A percentile compares a stretch with the other conserved stretches of the same genome.
Evolutionary conservation across 2,329 filamentous ascomycete species (phyloP).

Genomic region (Helotiales sp.): DNA sequence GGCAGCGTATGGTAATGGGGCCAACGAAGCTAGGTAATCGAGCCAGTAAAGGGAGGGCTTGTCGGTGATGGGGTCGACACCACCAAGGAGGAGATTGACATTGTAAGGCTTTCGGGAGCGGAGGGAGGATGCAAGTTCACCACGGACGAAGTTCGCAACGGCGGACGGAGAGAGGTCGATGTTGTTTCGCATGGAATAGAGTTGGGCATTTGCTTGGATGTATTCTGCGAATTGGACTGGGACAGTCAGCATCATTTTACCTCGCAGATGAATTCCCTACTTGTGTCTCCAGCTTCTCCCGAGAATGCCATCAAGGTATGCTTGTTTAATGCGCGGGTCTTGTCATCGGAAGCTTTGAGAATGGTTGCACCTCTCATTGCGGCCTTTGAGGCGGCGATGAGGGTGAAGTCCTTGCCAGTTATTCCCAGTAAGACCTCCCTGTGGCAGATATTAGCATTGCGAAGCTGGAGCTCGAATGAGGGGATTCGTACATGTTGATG

Average conservation of each 20-base stretch:
- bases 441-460: conserved; percentile 20
- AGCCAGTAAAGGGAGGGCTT: conserved; percentile 96
- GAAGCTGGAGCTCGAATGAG: background rate
- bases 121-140: conserved; percentile 87
- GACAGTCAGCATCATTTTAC: conserved; percentile 11
- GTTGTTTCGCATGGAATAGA: conserved; percentile 98
- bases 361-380: conserved; percentile 97
- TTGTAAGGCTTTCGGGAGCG: conserved; percentile 93
- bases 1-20: conserved; percentile 88
- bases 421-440: conserved; percentile 99
- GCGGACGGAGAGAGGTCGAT: conserved; percentile 87
- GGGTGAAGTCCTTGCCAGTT: conserved; percentile 98
- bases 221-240: conserved; percentile 98
- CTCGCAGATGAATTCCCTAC: conserved; percentile 47
- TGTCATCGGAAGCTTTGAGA: conserved; percentile 94
- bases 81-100: conserved; percentile 93
- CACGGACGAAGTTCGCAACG: conserved; percentile 89
- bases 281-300: conserved; percentile 93
- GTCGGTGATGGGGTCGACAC: conserved; percentile 87
- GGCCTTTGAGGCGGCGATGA: conserved; percentile 96
- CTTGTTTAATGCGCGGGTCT: conserved; percentile 90
- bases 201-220: conserved; percentile 96
- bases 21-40: conserved; percentile 90
- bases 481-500: conserved; percentile 29
- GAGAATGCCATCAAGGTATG: conserved; percentile 94